Evolutionary conservation across 805 yeast species (phyloP), one percentile per base, ranked within the genome.

Genomic region (Scheffersomyces lignosus): DNA sequence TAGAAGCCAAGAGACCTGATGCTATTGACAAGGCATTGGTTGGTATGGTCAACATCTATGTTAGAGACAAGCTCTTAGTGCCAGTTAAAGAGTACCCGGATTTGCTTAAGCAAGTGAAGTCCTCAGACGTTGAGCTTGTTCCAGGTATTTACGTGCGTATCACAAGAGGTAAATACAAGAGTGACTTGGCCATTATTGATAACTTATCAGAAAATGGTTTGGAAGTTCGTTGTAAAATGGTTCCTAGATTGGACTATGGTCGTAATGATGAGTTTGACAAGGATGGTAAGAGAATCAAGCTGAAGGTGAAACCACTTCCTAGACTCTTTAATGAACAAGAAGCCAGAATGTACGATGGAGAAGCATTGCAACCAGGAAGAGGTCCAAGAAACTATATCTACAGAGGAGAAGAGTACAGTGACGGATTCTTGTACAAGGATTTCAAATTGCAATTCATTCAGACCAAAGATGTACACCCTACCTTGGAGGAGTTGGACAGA

Each of bases 1-100:
- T 93, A 44, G 99, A 93, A 66, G 98, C 99, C 13, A 83, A 91
- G 43, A 85, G 86, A 58, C 84, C 90, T 45, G 88, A 93, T 42
- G 96, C 96, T 15, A 95, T 91, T 28, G 87, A 84, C 55, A 81
- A 78, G 40, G 96, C 96, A 13, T 75, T 91, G 41, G 79, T 80
- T 31, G 98, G 98, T 64, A 76, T 93, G 58, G 91, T 93, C 23
- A 90, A 89, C 61, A 82, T 91, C 24, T 93, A 83, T 51, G 56
- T 69, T 29, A 68, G 76, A 37, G 83, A 84, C 53, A 86, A 87
- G 62, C 74, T 90, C 34, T 71, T 91, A 43, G 96, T 93, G 32
- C 99, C 99, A 4, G 93, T 93, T 40, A 87, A 87, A 59, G 99
- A 93, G 64, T 86, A 89, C 60, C 96, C 96, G 2, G 95, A 90